Evolutionary conservation across 257 asterid genomes (phyloP).

Genomic region (Nicotiana benthamiana): DNA sequence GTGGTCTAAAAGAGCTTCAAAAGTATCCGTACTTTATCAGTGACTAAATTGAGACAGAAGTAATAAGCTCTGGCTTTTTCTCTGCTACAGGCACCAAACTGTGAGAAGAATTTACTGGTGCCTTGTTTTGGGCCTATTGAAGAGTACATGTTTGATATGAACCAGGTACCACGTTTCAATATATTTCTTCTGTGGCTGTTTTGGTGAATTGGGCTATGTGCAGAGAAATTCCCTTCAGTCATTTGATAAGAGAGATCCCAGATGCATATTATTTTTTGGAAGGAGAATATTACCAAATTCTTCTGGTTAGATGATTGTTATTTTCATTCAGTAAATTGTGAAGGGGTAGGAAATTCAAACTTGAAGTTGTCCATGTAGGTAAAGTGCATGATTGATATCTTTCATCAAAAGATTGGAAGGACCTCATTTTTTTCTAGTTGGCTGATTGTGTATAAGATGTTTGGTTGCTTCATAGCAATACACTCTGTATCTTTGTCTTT

Average conservation of each 20-base stretch:
- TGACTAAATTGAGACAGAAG: conserved; percentile 11
- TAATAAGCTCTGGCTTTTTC: conserved; percentile 15
- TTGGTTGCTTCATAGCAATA: background rate
- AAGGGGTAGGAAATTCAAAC: background rate
- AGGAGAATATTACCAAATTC: background rate
- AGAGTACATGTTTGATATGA: conserved; percentile 10
- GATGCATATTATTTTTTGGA: background rate
- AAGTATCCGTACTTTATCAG: conserved; percentile 5
- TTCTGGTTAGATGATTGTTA: background rate
- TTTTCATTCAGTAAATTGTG: background rate
- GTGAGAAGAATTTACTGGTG: conserved; percentile 13
- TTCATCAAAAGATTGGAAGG: background rate
- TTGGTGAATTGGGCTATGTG: conserved; percentile 3
- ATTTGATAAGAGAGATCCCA: background rate
- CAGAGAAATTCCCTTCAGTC: background rate
- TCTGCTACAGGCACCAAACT: conserved; percentile 11
- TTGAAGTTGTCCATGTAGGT: background rate
- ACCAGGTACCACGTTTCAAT: conserved; percentile 11
- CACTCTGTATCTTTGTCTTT: background rate
- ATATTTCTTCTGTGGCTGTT: conserved; percentile 9
- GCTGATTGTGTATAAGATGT: background rate
- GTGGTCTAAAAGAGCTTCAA: conserved; percentile 8
- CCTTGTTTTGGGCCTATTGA: conserved; percentile 16
- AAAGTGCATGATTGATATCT: background rate
- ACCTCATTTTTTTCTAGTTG: background rate